phyloP scores from a whole-genome alignment of 805 yeast genomes.

The Millerozyma miso region DNA sequence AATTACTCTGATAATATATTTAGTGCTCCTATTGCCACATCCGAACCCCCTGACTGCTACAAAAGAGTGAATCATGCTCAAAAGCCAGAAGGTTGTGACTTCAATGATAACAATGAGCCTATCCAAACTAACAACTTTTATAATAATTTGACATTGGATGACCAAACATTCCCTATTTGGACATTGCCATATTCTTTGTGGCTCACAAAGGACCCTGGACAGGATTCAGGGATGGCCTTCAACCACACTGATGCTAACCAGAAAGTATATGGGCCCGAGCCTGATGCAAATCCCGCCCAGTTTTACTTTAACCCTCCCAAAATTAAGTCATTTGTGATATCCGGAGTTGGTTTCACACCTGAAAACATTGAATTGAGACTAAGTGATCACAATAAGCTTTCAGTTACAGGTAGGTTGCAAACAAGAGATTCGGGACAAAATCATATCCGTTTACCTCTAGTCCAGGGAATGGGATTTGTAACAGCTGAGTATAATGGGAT shows the following conservation, averaged over 20 bases:
- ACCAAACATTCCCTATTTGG: slow-evolving; percentile 70
- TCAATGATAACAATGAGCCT: slow-evolving; percentile 30
- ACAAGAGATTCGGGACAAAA: slow-evolving; percentile 8
- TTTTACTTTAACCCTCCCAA: slow-evolving; percentile 66
- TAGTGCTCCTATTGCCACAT: slow-evolving; percentile 36
- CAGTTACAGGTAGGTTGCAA: slow-evolving; percentile 22
- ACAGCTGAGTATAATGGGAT: slow-evolving; percentile 55
- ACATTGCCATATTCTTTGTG: slow-evolving; percentile 79
- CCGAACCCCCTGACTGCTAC: slow-evolving; percentile 44
- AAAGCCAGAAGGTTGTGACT: slow-evolving; percentile 29
- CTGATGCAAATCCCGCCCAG: slow-evolving; percentile 47
- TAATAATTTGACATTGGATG: slow-evolving; percentile 64
- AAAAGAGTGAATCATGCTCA: slow-evolving; percentile 27
- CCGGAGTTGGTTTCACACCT: slow-evolving; percentile 24
- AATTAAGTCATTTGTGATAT: slow-evolving; percentile 53
- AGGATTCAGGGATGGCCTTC: slow-evolving; percentile 60
- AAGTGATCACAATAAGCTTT: slow-evolving; percentile 26
- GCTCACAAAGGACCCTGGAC: slow-evolving; percentile 46
- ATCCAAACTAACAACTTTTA: slow-evolving; percentile 77
- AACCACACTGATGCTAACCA: slow-evolving; percentile 58
- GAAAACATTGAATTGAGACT: slow-evolving; percentile 16
- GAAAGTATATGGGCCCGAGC: slow-evolving; percentile 67
- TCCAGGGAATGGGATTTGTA: slow-evolving; percentile 78
- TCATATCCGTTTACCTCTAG: slow-evolving; percentile 50
- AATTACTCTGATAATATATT: slow-evolving; percentile 28